Evolutionary conservation across 805 yeast genomes (phyloP), one percentile per base, ranked within the genome.

Genomic region (Candida jianshihensis): DNA sequence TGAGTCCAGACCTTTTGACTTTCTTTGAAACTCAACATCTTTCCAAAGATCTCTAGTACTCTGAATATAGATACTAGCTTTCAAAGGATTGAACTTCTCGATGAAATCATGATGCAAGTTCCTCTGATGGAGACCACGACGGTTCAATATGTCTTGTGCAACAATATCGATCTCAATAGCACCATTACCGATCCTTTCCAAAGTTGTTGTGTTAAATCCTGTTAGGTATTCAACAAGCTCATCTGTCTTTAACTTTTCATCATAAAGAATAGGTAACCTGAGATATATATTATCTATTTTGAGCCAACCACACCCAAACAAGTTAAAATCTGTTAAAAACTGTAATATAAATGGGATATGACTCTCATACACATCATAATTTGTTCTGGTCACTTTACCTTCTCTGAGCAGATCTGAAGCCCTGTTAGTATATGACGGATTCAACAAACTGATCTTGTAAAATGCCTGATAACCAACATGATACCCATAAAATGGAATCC

Each of bases 291-390:
- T 44, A 3, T 54, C 48, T 1, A 80, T 38, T 14, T 68, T 60
- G 17, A 89, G 41, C 90, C 95, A 85, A 5, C 80, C 78, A 56
- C 96, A 85, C 1, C 96, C 94, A 52, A 70, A 85, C 21, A 90
- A 57, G 51, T 90, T 89, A 58, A 71, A 87, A 53, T 92, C 98
- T 0, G 83, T 67, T 19, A 86, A 56, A 51, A 90, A 87, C 51
- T 92, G 97, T 6, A 86, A 56, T 1, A 73, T 51, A 47, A 66
- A 81, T 0, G 96, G 88, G 11, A 90, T 68, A 51, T 92, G 97
- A 0, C 88, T 66, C 50, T 92, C 98, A 54, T 64, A 85, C 0
- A 79, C 75, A 31, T 77, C 79, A 12, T 62, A 43, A 1, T 49
- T 39, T 16, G 49, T 51, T 3, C 64, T 67, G 24, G 28, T 34